phyloP scores from a whole-genome alignment of 2,329 filamentous ascomycete genomes.

The Cladobotryum protrusum region DNA sequence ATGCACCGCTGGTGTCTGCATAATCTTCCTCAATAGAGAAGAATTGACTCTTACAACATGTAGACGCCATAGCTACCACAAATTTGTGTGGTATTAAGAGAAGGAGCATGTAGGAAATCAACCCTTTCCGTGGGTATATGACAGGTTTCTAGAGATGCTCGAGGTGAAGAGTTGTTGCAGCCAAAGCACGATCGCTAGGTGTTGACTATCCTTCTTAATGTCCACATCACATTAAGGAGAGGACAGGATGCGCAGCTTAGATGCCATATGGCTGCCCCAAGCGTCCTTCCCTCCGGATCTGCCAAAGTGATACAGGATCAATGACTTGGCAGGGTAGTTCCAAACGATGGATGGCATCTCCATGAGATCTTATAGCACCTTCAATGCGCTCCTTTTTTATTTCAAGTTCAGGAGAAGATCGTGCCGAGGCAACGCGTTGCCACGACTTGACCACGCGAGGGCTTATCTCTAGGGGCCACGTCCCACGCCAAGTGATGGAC shows the following conservation, averaged over 20 bases:
- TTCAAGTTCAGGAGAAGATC: constrained; percentile 15
- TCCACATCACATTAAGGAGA: not conserved
- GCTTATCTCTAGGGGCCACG: constrained; percentile 24
- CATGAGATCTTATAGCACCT: constrained; percentile 20
- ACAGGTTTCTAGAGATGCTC: not conserved
- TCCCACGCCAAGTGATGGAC: constrained; percentile 27
- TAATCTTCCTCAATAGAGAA: no score
- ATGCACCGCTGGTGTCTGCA: no score
- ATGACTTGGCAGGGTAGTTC: constrained; percentile 25
- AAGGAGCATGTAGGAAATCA: no score
- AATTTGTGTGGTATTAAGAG: no score
- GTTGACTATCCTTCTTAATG: not conserved
- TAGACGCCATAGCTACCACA: no score
- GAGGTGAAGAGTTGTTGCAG: not conserved
- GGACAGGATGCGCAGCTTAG: not conserved
- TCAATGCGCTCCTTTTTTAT: not conserved
- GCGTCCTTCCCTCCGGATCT: constrained; percentile 23
- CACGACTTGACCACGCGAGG: constrained; percentile 19
- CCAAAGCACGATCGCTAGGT: not conserved
- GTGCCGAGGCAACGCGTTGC: constrained; percentile 7
- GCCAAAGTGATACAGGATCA: constrained; percentile 26
- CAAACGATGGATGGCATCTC: constrained; percentile 27
- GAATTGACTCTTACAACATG: no score
- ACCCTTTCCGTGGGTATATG: not conserved
- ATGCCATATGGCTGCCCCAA: not conserved